A percentile compares a stretch with the other conserved stretches of the same genome.
These are phyloP conservation scores for Fusarium heterosporum DNA, from an alignment of 2,329 filamentous ascomycete species.

Conservation along the genomic window DNA sequence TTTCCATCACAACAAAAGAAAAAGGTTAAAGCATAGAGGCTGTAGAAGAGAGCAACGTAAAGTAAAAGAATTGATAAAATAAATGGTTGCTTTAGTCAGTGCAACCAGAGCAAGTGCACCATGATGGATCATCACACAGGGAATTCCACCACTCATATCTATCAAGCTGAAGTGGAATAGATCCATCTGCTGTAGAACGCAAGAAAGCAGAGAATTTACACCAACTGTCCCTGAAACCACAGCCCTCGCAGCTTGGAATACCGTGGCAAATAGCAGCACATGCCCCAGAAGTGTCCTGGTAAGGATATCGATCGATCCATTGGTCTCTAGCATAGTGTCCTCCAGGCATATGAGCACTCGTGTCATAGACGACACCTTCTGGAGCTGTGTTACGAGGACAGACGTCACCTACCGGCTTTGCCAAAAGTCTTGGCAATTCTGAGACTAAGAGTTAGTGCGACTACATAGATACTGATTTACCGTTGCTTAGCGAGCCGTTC, in stretches of 20 bases:
- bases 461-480: no score
- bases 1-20: no score
- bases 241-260: conserved; percentile 5
- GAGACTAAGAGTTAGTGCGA: no score
- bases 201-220: conserved; percentile 4
- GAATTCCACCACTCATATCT: no score
- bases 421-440: no score
- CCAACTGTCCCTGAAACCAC: conserved; percentile 9
- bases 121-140: conserved; percentile 8
- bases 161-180: no score
- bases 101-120: conserved; percentile 20
- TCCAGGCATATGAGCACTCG: conserved; percentile 2
- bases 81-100: not conserved
- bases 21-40: no score
- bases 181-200: not conserved
- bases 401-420: not conserved
- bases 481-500: conserved; percentile 9
- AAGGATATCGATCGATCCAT: not conserved
- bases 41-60: no score
- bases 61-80: no score
- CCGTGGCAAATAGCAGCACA: conserved; percentile 21
- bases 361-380: not conserved
- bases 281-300: not conserved
- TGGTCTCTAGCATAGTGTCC: conserved; percentile 4
- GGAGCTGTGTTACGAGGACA: not conserved